Evolutionary conservation across 2,329 filamentous ascomycete species (phyloP).

Genomic region (Penicillium sp.): DNA sequence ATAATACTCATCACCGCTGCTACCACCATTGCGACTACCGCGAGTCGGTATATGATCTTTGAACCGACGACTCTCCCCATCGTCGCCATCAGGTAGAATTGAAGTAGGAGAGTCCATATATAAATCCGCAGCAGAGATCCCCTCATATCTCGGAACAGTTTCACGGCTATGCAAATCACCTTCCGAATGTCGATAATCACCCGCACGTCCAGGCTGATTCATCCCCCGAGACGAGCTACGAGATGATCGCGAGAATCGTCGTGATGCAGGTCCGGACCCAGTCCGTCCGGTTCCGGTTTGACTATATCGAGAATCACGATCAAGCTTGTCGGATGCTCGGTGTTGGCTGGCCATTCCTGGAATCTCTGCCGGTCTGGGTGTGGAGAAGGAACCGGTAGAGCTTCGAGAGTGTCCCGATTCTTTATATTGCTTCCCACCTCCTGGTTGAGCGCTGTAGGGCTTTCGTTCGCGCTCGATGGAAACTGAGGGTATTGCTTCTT

Average conservation of each 20-base stretch:
- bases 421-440: conserved; percentile 62
- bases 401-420: conserved; percentile 32
- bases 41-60: conserved; percentile 30
- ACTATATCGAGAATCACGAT: conserved; percentile 28
- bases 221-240: conserved; percentile 40
- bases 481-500: conserved; percentile 43
- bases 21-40: conserved; percentile 33
- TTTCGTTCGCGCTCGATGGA: conserved; percentile 69
- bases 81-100: conserved; percentile 30
- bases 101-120: conserved; percentile 31
- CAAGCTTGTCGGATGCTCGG: conserved; percentile 50
- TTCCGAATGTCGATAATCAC: conserved; percentile 43
- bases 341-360: conserved; percentile 55
- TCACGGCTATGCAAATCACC: conserved; percentile 35
- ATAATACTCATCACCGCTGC: conserved; percentile 45
- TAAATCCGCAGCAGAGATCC: conserved; percentile 27
- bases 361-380: conserved; percentile 57
- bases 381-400: conserved; percentile 32
- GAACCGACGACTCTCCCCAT: conserved; percentile 33
- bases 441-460: conserved; percentile 65
- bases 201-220: conserved; percentile 12
- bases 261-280: conserved; percentile 18
- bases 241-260: conserved; percentile 23
- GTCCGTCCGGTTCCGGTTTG: conserved; percentile 26
- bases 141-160: conserved; percentile 23